Conservation (phyloP, 1,284 basidiomycete species). For the Moniliophthora roreri region DNA sequence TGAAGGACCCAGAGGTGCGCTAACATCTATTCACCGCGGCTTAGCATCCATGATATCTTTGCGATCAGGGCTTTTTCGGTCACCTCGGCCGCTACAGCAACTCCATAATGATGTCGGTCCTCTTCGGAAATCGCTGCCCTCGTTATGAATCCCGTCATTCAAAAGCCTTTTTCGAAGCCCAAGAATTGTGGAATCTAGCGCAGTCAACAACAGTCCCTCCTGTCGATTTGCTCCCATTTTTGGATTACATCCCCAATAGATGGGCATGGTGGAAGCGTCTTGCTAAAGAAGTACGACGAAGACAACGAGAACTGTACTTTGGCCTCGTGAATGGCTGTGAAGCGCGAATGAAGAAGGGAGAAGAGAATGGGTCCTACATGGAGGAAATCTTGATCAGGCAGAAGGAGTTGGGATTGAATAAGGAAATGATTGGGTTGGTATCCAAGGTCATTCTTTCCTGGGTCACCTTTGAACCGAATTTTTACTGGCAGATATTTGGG, state of each 20-base stretch:
- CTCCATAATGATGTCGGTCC: constrained; percentile 28
- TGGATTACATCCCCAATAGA: constrained; percentile 25
- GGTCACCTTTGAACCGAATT: neutral
- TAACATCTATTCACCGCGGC: neutral
- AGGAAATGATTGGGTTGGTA: too few species aligned
- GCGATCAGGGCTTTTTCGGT: constrained; percentile 22
- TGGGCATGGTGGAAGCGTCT: constrained; percentile 24
- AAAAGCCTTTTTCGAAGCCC: constrained; percentile 23
- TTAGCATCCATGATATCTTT: neutral
- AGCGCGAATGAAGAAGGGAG: constrained; percentile 2
- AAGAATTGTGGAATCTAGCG: constrained; percentile 23
- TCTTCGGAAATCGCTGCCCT: constrained; percentile 30
- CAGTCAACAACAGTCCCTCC: constrained; percentile 26
- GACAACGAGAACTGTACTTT: constrained; percentile 12
- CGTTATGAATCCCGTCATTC: constrained; percentile 20
- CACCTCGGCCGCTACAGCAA: constrained; percentile 25
- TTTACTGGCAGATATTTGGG: constrained; percentile 17
- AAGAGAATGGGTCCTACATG: constrained; percentile 13
- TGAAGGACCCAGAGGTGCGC: constrained; percentile 25
- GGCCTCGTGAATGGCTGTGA: constrained; percentile 1
- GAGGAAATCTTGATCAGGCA: constrained; percentile 9
- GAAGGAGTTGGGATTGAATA: constrained; percentile 7
- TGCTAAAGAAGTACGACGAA: constrained; percentile 15
- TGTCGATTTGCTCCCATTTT: constrained; percentile 26
- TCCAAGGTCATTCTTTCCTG: constrained; percentile 6